phyloP scores from a whole-genome alignment of 345 rosid genomes.

The Hibiscus mutabilis region DNA sequence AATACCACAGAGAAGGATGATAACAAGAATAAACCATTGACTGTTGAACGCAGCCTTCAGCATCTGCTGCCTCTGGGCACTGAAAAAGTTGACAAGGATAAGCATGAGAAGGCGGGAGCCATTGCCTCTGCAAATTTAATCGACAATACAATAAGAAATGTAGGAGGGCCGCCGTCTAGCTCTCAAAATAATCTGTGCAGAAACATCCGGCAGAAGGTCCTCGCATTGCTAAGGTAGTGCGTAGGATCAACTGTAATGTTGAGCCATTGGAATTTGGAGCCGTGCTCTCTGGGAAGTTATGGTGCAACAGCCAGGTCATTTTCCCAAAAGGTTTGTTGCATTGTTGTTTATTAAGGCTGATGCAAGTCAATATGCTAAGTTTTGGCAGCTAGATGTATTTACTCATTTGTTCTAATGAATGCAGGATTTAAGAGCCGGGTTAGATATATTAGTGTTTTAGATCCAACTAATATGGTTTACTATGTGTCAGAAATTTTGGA shows the following conservation, averaged over 20 bases:
- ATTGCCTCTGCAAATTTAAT: slow-evolving; percentile 28
- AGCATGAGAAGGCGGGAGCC: slow-evolving; percentile 38
- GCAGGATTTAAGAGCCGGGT: slow-evolving; percentile 95
- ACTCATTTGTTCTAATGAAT: slow-evolving; percentile 20
- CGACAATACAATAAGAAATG: slow-evolving; percentile 30
- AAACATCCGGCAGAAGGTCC: slow-evolving; percentile 80
- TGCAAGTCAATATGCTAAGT: neutral
- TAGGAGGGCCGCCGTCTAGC: slow-evolving; percentile 47
- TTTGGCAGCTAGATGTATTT: neutral
- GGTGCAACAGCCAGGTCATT: slow-evolving; percentile 82
- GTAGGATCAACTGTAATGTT: slow-evolving; percentile 92
- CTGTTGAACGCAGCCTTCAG: slow-evolving; percentile 15
- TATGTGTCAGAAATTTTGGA: slow-evolving; percentile 89
- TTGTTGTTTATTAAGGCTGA: neutral
- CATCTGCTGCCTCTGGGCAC: slow-evolving; percentile 19
- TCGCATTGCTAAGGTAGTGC: slow-evolving; percentile 97
- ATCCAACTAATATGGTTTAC: slow-evolving; percentile 67
- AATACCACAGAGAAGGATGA: slow-evolving; percentile 19
- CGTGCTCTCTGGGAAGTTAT: slow-evolving; percentile 70
- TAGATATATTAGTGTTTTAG: slow-evolving; percentile 64
- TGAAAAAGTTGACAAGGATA: slow-evolving; percentile 35
- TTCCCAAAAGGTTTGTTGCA: slow-evolving; percentile 73
- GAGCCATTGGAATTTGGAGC: slow-evolving; percentile 71
- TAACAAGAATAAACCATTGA: slow-evolving; percentile 20
- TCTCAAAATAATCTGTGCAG: slow-evolving; percentile 69